Base-by-base conservation (phyloP, 2,329 filamentous ascomycete genomes). In the Phialophora macrospora region DNA sequence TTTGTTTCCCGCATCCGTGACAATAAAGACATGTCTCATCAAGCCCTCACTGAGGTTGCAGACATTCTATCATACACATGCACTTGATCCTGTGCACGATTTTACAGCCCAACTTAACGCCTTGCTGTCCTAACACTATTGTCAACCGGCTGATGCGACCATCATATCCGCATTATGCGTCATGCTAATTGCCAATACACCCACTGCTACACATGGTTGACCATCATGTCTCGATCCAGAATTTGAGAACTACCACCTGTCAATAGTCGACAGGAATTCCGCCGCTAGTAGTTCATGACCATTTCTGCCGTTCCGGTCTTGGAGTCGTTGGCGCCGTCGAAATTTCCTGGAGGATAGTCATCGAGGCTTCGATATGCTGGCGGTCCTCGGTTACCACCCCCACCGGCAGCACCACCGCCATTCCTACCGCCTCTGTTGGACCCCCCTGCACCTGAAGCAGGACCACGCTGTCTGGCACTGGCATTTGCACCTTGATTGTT, bases 311-410 rank as follows among this genome's bases (percentile, higher is more conserved):
- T 51, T n/a, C 70, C 67, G 26, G 59, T 58, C 41, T 70, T 70
- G 22, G 63, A 34, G 49, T 69, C 66, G 55, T 60, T 70, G 7
- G 73, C 56, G 4, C 72, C 73, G 51, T 80, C 77, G 55, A 74
- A 73, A 64, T 65, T 71, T 38, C 70, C 70, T 14, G 69, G 56
- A 22, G 68, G 70, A 60, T 79, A 77, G 71, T 92, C 89, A 74
- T 91, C 89, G 1, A 91, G 81, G 1, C 88, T 91, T 64, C 84
- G 83, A 74, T 92, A 91, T 52, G 81, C 79, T 63, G 80, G 79
- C 28, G 82, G 82, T 62, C 79, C 75, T 48, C 77, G 72, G 32
- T 80, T 77, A n/a, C 70, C 71, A 26, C 78, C 77, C 65, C 78
- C 76, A 32, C 77, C 77, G 54, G 75, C 54, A 34, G 59, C 48